Conservation (phyloP, 2,329 filamentous ascomycete species). For the Botrytis paeoniae region DNA sequence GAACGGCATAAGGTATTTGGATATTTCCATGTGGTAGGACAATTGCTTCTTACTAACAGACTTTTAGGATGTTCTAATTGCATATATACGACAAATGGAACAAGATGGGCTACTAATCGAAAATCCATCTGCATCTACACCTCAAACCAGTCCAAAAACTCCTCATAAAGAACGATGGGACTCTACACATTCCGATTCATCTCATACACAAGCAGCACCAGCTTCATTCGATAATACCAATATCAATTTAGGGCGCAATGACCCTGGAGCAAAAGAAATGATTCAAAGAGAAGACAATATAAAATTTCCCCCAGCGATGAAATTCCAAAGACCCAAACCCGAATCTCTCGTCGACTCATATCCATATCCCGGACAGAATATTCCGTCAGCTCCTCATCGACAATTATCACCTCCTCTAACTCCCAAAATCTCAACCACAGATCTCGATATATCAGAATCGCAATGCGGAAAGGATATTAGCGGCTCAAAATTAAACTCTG, state of each 20-base stretch:
- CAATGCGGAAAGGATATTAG: background rate
- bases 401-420: constrained; percentile 3
- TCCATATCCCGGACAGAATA: background rate
- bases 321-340: constrained; percentile 30
- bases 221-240: constrained; percentile 30
- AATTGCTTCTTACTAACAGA: constrained; percentile 24
- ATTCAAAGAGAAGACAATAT: constrained; percentile 35
- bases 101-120: constrained; percentile 53
- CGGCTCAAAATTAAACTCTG: constrained; percentile 4
- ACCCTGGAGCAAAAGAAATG: constrained; percentile 32
- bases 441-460: background rate
- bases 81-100: constrained; percentile 60
- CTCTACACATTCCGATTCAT: constrained; percentile 19
- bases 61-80: constrained; percentile 53
- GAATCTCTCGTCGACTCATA: constrained; percentile 21
- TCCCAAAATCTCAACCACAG: background rate
- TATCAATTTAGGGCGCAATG: constrained; percentile 19
- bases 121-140: constrained; percentile 38
- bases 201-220: constrained; percentile 24
- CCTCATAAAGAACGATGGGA: constrained; percentile 32
- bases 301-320: constrained; percentile 37
- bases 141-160: constrained; percentile 32
- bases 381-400: background rate
- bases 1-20: constrained; percentile 54
- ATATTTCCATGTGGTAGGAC: background rate